A percentile compares a stretch with the other conserved stretches of the same genome.
phyloP scores from a whole-genome alignment of 305 asterid genomes.

The Fraxinus angustifolia region DNA sequence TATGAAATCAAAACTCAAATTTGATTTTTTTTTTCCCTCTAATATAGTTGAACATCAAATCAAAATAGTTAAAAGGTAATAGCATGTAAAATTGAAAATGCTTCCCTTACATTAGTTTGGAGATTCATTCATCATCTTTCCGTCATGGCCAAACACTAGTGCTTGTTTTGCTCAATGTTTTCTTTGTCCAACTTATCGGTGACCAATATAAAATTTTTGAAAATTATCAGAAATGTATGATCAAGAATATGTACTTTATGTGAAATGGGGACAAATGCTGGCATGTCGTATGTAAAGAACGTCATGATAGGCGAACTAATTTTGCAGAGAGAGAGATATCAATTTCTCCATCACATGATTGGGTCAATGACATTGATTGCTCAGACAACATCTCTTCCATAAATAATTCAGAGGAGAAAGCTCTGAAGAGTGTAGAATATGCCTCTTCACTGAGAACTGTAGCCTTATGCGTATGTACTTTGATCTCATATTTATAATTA shows the following conservation, averaged over 20 bases:
- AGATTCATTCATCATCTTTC: neutral
- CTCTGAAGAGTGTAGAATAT: constrained; percentile 36
- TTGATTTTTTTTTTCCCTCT: neutral
- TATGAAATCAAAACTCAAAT: neutral
- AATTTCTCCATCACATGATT: constrained; percentile 32
- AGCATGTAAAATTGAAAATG: neutral
- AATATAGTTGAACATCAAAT: neutral
- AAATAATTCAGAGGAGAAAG: constrained; percentile 35
- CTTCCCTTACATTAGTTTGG: neutral
- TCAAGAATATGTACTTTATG: constrained; percentile 5
- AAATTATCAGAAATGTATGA: neutral
- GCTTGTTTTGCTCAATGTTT: neutral
- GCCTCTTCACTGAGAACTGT: constrained; percentile 68
- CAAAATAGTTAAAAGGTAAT: neutral
- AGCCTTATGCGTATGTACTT: constrained; percentile 69
- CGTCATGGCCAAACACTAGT: neutral
- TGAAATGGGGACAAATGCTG: constrained; percentile 1
- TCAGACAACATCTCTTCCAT: constrained; percentile 35
- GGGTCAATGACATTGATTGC: constrained; percentile 23
- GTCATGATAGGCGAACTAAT: constrained; percentile 25
- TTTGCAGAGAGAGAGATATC: constrained; percentile 43
- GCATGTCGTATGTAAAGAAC: constrained; percentile 9
- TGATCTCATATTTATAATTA: constrained; percentile 5
- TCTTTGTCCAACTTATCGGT: neutral
- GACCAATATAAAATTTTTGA: neutral